Evolutionary conservation across 306 rosid species (phyloP).

Genomic region (Dalbergia cultrata): DNA sequence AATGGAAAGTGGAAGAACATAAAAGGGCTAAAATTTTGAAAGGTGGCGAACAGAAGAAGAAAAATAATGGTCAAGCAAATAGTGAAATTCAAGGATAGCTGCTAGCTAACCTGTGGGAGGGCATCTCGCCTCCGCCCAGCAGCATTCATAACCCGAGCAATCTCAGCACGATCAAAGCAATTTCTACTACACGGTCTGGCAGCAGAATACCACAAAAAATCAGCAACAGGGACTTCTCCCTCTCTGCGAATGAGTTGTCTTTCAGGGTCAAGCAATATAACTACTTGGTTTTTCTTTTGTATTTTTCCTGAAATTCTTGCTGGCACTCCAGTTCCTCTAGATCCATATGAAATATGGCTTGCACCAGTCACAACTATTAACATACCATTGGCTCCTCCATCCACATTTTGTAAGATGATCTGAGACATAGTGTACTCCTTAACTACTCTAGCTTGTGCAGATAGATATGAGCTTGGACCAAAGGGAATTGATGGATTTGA

Average conservation of each 20-base stretch:
- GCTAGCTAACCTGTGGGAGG: slow-evolving; percentile 86
- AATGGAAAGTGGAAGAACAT: slow-evolving; percentile 38
- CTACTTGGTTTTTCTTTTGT: slow-evolving; percentile 92
- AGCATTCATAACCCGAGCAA: slow-evolving; percentile 98
- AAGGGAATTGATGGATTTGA: slow-evolving; percentile 70
- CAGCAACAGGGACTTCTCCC: slow-evolving; percentile 97
- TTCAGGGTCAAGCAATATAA: slow-evolving; percentile 92
- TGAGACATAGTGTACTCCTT: slow-evolving; percentile 89
- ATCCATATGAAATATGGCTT: slow-evolving; percentile 86
- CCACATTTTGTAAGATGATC: slow-evolving; percentile 69
- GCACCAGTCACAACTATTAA: slow-evolving; percentile 92
- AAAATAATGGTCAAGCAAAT: slow-evolving; percentile 3
- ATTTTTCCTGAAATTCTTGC: slow-evolving; percentile 89
- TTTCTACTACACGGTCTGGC: slow-evolving; percentile 93
- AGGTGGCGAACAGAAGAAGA: not conserved
- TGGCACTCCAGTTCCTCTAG: slow-evolving; percentile 90
- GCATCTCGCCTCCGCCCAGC: slow-evolving; percentile 95
- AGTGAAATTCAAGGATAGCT: slow-evolving; percentile 18
- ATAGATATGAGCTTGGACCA: slow-evolving; percentile 90
- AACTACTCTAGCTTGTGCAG: slow-evolving; percentile 92
- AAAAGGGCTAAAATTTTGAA: slow-evolving; percentile 11
- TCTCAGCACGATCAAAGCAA: slow-evolving; percentile 97
- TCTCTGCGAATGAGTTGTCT: slow-evolving; percentile 86
- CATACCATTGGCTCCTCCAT: slow-evolving; percentile 77
- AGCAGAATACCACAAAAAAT: slow-evolving; percentile 97